These are phyloP conservation scores for Begonia fuchsioides DNA, from an alignment of 306 rosid genomes.

Conservation along the genomic window DNA sequence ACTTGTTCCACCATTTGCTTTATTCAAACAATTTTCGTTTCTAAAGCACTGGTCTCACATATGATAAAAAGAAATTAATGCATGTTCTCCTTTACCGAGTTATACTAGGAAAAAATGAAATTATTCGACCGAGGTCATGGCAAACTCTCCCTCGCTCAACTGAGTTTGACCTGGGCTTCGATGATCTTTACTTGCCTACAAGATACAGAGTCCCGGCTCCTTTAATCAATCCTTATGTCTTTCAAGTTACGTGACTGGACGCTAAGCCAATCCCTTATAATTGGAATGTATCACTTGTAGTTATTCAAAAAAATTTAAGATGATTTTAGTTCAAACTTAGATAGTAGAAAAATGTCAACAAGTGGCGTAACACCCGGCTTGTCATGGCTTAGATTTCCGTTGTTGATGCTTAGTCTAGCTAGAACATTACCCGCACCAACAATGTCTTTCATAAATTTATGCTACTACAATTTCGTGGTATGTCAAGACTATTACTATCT, in stretches of 20 bases:
- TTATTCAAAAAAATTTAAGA: background rate
- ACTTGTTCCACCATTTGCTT: background rate
- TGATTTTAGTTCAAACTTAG: background rate
- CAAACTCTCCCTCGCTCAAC: slow-evolving; percentile 31
- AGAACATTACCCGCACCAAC: slow-evolving; percentile 15
- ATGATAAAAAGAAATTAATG: slow-evolving; percentile 31
- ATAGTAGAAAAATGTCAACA: slow-evolving; percentile 18
- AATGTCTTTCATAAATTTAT: too few species aligned
- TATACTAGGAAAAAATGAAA: slow-evolving; percentile 35
- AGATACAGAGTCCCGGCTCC: slow-evolving; percentile 32
- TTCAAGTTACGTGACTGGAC: too few species aligned
- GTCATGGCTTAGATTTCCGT: slow-evolving; percentile 22
- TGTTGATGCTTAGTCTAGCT: slow-evolving; percentile 22
- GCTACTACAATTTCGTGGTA: too few species aligned
- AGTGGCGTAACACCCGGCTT: slow-evolving; percentile 6
- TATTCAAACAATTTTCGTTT: background rate
- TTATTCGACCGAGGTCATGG: slow-evolving; percentile 22
- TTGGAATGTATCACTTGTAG: background rate
- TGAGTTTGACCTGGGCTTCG: slow-evolving; percentile 36
- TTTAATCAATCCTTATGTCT: slow-evolving; percentile 37
- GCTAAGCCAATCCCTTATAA: background rate
- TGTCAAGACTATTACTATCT: too few species aligned
- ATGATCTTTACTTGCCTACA: slow-evolving; percentile 19
- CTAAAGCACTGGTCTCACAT: slow-evolving; percentile 17
- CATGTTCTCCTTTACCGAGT: slow-evolving; percentile 42